phyloP scores from a whole-genome alignment of 2,329 filamentous ascomycete genomes.

The Tolypocladium ophioglossoides region DNA sequence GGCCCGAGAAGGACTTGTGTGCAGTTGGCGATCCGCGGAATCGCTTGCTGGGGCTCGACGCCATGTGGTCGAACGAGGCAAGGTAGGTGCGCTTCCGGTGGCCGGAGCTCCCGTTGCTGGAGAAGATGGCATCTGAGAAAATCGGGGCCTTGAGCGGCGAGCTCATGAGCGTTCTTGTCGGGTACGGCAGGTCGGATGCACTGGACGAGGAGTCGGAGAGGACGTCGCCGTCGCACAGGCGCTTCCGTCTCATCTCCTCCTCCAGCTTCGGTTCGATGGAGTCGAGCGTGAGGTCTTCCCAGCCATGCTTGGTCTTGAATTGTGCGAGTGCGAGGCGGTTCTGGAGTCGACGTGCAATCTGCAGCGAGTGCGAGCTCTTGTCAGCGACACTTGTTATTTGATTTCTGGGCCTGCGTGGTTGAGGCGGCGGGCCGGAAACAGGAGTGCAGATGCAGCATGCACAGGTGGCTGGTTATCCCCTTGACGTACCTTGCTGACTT shows the following conservation, averaged over 20 bases:
- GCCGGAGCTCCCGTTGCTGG: constrained; percentile 56
- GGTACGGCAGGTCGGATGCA: constrained; percentile 66
- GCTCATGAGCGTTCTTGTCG: constrained; percentile 61
- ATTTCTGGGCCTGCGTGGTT: background rate
- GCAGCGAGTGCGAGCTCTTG: background rate
- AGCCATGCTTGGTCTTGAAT: constrained; percentile 94
- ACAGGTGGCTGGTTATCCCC: background rate
- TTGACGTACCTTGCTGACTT: constrained; percentile 60
- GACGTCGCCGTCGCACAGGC: constrained; percentile 59
- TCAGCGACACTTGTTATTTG: background rate
- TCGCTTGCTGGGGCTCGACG: constrained; percentile 56
- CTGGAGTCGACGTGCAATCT: constrained; percentile 91
- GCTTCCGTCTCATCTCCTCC: constrained; percentile 65
- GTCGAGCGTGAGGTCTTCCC: constrained; percentile 81
- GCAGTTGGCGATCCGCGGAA: constrained; percentile 52
- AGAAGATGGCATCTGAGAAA: constrained; percentile 73
- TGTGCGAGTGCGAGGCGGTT: constrained; percentile 91
- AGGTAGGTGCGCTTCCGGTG: constrained; percentile 55
- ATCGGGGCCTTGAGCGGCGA: constrained; percentile 74
- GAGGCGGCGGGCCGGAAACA: background rate
- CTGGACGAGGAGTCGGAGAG: constrained; percentile 82
- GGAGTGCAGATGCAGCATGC: background rate
- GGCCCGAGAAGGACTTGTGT: constrained; percentile 44
- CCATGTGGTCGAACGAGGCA: constrained; percentile 43
- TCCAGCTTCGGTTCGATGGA: constrained; percentile 77